phyloP scores from a whole-genome alignment of 495 filamentous ascomycete species.

The Penicillium manginii region DNA sequence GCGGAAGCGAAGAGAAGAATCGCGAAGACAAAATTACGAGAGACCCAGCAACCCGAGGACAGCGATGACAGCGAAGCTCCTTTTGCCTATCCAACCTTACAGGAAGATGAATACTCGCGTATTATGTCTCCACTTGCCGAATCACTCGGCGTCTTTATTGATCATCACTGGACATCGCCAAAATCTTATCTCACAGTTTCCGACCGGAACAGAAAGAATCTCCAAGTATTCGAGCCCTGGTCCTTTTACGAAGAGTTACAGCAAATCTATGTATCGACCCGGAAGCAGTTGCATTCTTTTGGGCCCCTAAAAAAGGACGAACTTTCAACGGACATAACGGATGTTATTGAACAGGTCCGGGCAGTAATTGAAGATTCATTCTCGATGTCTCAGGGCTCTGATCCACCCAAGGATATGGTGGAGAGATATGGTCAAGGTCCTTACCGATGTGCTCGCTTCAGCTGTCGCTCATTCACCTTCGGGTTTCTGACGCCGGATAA shows the following conservation, averaged over 20 bases:
- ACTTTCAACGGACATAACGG: background rate
- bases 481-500: constrained; percentile 2
- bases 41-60: constrained; percentile 2
- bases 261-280: constrained; percentile 4
- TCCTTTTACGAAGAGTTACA: background rate
- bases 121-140: constrained; percentile 1
- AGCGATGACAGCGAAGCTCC: background rate
- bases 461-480: constrained; percentile 7
- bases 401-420: background rate
- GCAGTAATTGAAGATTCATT: constrained; percentile 6
- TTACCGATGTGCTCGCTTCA: constrained; percentile 1
- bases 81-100: constrained; percentile 3
- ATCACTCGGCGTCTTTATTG: constrained; percentile 3
- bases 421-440: constrained; percentile 1
- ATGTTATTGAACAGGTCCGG: background rate
- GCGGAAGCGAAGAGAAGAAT: constrained; percentile 2
- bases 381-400: background rate
- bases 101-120: background rate
- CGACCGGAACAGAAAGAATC: constrained; percentile 1
- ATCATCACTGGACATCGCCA: constrained; percentile 2
- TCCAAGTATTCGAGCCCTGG: background rate
- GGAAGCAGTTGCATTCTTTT: constrained; percentile 9
- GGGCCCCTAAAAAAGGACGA: background rate
- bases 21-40: background rate
- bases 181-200: constrained; percentile 3